Evolutionary conservation across 306 rosid species (phyloP), one percentile per base, ranked within the genome.

Genomic region (Vicia faba): DNA sequence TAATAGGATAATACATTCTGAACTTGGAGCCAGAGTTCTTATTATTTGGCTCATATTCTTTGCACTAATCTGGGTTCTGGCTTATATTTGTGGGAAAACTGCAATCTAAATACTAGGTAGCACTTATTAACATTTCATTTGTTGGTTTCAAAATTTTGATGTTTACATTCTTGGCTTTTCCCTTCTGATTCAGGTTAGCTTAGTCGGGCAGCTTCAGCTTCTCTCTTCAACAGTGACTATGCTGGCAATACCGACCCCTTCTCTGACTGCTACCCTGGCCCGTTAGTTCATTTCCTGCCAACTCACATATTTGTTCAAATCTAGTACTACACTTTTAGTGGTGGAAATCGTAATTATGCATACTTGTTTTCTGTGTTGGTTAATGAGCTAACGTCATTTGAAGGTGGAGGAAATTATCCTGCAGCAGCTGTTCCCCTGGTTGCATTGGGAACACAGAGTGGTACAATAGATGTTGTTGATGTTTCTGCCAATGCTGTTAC

Each of bases 121-220:
- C 59, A 69, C 51, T 60, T 60, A 51, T 11, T 35, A 44, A 48
- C 58, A 50, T 77, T 71, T 69, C 60, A 25, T 59, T 61, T 69
- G 33, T 35, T 14, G 39, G 53, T 28, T 68, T 69, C 44, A 57
- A 45, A 43, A 31, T 11, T 44, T 28, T 66, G 65, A 77, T 44
- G 57, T 55, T 70, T 61, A 66, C 69, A 45, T 31, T 45, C 61
- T 45, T 51, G 39, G 9, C 67, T 49, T 67, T 75, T 72, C 29
- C 60, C 64, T 62, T 62, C 71, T 80, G 64, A 70, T 82, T 85
- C 96, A 95, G 99, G 81, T 86, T 74, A 84, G 73, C 85, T 83
- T 95, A 76, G 96, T 88, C 65, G 99, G 97, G 54, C 99, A 95
- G 84, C 97, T 95, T 76, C 97, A 95, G 83, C 96, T 95, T 78